phyloP scores from a whole-genome alignment of 257 asterid species.

The Ajuga chamaepitys region DNA sequence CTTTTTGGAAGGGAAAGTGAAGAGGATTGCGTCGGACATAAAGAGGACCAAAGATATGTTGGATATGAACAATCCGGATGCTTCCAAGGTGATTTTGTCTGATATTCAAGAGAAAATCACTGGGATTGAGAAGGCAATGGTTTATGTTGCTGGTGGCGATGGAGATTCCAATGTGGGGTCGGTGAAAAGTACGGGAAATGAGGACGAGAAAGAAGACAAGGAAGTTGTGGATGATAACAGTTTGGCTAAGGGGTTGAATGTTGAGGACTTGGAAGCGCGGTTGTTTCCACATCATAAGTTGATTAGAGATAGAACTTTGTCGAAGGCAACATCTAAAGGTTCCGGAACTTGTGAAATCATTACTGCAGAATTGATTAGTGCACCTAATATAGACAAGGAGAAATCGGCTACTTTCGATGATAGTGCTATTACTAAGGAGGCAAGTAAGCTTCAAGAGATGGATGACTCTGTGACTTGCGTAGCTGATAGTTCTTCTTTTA shows the following conservation, averaged over 20 bases:
- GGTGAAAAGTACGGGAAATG: constrained; percentile 14
- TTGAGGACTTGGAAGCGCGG: constrained; percentile 62
- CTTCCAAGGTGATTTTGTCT: constrained; percentile 66
- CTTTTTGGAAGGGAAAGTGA: constrained; percentile 82
- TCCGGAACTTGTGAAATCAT: neutral
- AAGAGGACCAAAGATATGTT: constrained; percentile 74
- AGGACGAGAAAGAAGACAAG: constrained; percentile 20
- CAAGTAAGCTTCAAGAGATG: constrained; percentile 44
- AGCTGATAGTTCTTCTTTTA: constrained; percentile 22
- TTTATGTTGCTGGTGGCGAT: constrained; percentile 30
- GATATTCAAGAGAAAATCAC: constrained; percentile 78
- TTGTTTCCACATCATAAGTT: constrained; percentile 83
- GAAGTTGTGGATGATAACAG: constrained; percentile 23
- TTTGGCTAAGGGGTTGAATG: constrained; percentile 48
- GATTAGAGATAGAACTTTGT: constrained; percentile 54
- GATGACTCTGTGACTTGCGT: constrained; percentile 29
- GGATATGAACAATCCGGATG: constrained; percentile 64
- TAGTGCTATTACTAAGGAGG: constrained; percentile 33
- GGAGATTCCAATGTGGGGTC: constrained; percentile 28
- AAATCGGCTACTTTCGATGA: constrained; percentile 23
- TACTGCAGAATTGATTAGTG: constrained; percentile 20
- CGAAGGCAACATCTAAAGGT: constrained; percentile 29
- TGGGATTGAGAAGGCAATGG: constrained; percentile 81
- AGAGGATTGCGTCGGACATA: constrained; percentile 75
- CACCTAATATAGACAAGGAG: constrained; percentile 20